Evolutionary conservation across 352 stramenopile genomes (phyloP), one percentile per base, ranked within the genome.

Genomic region (Peronosclerospora sorghi): DNA sequence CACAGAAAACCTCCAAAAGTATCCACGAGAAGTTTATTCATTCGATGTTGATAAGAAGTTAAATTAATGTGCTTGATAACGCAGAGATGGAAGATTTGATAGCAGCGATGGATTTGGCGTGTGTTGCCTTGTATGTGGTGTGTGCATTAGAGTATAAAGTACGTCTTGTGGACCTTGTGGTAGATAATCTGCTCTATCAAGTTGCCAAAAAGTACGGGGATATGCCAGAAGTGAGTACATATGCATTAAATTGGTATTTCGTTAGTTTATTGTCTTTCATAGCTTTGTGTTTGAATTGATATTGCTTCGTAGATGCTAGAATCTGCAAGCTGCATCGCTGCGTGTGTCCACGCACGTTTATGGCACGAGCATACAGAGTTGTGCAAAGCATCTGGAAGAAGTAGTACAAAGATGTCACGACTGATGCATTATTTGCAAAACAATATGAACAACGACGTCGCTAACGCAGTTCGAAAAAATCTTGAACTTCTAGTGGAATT

Each of bases 121-220:
- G 57, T 32, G 42, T 69, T 15, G 76, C 72, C 30, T 53, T 89
- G 19, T 76, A 68, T 9, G 48, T 85, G 17, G 63, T 60, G 17
- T 73, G 59, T 46, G 48, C 53, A 9, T 47, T 68, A 26, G 73
- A 83, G 42, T 41, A 59, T 34, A 41, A 57, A 19, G 56, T 78
- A 15, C 58, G 54, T 12, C 50, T 89, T 9, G 60, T 62, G 18
- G 73, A 85, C 17, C 54, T 85, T 24, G 73, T 86, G 37, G 17
- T 82, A 17, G 76, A 86, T 35, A 89, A 85, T 48, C 56, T 89
- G 59, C 58, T 89, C 9, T 89, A 89, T 27, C 76, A 89, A 58
- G 62, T 86, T 9, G 59, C 73, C 23, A 89, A 89, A 57, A 85
- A 82, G 32, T 77, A 73, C 38, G 48, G 57, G 0, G 73, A 85